These are phyloP conservation scores for Andrographis paniculata DNA, from an alignment of 305 asterid genomes.

Conservation along the genomic window DNA sequence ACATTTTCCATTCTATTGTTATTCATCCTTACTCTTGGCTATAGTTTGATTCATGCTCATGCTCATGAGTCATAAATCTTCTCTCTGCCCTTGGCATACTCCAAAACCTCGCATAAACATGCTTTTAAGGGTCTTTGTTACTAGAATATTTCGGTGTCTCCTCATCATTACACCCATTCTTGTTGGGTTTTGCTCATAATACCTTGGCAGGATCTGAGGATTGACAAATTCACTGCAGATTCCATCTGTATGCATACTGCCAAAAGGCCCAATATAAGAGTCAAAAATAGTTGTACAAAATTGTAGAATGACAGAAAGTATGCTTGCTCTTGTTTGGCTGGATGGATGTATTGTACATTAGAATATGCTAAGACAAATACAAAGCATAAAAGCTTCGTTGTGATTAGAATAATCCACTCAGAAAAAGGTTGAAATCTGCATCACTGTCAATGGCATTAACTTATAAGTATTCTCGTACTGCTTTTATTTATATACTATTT, in stretches of 20 bases:
- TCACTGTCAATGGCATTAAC: constrained; percentile 1
- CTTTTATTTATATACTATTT: neutral
- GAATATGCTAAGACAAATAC: constrained; percentile 15
- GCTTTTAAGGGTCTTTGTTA: neutral
- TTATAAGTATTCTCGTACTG: neutral
- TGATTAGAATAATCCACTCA: constrained; percentile 19
- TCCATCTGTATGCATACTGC: neutral
- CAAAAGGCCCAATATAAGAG: neutral
- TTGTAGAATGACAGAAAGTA: neutral
- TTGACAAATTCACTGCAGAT: neutral
- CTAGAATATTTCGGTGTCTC: neutral
- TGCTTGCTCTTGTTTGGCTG: constrained; percentile 17
- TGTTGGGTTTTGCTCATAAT: neutral
- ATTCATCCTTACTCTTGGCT: neutral
- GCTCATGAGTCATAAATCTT: neutral
- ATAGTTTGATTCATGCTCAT: neutral
- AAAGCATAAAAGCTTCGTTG: constrained; percentile 1
- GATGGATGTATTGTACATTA: neutral
- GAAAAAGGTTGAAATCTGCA: constrained; percentile 13
- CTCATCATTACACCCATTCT: neutral
- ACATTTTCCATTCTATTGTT: too few species aligned
- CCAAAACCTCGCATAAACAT: neutral
- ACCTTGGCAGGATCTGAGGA: neutral
- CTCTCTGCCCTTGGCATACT: neutral
- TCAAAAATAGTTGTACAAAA: neutral